Evolutionary conservation across 768 basidiomycete genomes (phyloP).

Genomic region (Rubroboletus satanas): DNA sequence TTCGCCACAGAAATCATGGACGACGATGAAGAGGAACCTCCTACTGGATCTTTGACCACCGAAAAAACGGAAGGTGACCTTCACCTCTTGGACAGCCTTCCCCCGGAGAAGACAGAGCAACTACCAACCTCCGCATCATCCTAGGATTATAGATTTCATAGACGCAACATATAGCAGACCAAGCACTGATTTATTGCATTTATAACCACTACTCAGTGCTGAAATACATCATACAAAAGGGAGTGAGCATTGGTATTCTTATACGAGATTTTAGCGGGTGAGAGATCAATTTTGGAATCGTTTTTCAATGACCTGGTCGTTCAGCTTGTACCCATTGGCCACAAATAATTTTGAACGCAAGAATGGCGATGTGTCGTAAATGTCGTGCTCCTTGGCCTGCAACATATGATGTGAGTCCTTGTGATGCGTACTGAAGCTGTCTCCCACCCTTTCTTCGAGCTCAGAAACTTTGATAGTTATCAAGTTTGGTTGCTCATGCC

Average conservation of each 20-base stretch:
- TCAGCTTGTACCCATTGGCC: slow-evolving; percentile 83
- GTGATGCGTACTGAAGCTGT: background rate
- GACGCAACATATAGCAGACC: slow-evolving; percentile 18
- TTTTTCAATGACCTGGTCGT: slow-evolving; percentile 67
- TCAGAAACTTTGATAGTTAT: slow-evolving; percentile 76
- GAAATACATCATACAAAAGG: slow-evolving; percentile 16
- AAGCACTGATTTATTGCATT: slow-evolving; percentile 25
- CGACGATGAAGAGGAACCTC: slow-evolving; percentile 54
- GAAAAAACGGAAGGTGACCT: slow-evolving; percentile 8
- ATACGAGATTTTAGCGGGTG: slow-evolving; percentile 4
- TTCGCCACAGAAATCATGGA: slow-evolving; percentile 56
- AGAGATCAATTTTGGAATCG: slow-evolving; percentile 46
- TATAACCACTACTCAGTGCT: slow-evolving; percentile 30
- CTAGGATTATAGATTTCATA: slow-evolving; percentile 19
- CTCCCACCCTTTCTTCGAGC: slow-evolving; percentile 79
- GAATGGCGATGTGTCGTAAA: slow-evolving; percentile 87
- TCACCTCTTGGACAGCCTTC: background rate
- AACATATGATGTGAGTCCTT: slow-evolving; percentile 7
- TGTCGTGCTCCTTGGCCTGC: slow-evolving; percentile 95
- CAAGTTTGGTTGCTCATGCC: slow-evolving; percentile 71
- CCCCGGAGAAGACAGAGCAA: slow-evolving; percentile 9
- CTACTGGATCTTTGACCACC: background rate
- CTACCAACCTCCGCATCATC: slow-evolving; percentile 12
- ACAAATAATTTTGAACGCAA: slow-evolving; percentile 77
- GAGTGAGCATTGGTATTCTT: slow-evolving; percentile 2